Conservation (phyloP, 192 early-diverging fungal genomes). For the Pilobolus umbonatus region DNA sequence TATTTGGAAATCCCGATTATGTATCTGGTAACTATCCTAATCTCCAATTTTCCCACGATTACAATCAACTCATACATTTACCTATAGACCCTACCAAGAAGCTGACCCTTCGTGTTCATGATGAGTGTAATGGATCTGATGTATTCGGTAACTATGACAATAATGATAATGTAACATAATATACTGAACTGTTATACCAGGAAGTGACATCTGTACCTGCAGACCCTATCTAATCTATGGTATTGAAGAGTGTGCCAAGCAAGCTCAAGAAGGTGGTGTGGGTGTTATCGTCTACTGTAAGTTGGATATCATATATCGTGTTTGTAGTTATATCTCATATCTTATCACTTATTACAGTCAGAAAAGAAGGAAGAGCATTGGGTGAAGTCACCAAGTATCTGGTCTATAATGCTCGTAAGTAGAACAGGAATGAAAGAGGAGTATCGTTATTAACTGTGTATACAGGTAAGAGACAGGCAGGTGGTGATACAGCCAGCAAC, state of each 20-base stretch:
- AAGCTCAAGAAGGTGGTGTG: constrained; percentile 87
- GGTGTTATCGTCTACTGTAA: constrained; percentile 92
- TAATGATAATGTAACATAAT: background rate
- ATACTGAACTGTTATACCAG: too few species aligned
- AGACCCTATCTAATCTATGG: constrained; percentile 81
- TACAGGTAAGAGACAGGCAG: constrained; percentile 56
- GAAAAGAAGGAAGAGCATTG: constrained; percentile 91
- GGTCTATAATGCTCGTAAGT: constrained; percentile 91
- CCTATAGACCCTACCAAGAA: constrained; percentile 67
- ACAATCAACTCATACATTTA: background rate
- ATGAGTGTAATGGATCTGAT: constrained; percentile 93
- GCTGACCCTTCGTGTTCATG: constrained; percentile 85
- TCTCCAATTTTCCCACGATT: background rate
- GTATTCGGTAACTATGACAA: constrained; percentile 57
- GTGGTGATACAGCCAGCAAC: constrained; percentile 83
- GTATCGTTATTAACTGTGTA: background rate
- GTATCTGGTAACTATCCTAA: constrained; percentile 44
- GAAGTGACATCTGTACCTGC: constrained; percentile 81
- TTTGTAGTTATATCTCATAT: background rate
- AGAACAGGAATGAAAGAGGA: background rate
- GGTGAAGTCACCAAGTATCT: constrained; percentile 96
- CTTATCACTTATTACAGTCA: constrained; percentile 42
- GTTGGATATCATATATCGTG: constrained; percentile 6
- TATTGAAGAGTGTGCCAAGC: constrained; percentile 84
- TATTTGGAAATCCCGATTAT: constrained; percentile 81